phyloP scores from a whole-genome alignment of 805 yeast genomes.

The Candida silvatica region DNA sequence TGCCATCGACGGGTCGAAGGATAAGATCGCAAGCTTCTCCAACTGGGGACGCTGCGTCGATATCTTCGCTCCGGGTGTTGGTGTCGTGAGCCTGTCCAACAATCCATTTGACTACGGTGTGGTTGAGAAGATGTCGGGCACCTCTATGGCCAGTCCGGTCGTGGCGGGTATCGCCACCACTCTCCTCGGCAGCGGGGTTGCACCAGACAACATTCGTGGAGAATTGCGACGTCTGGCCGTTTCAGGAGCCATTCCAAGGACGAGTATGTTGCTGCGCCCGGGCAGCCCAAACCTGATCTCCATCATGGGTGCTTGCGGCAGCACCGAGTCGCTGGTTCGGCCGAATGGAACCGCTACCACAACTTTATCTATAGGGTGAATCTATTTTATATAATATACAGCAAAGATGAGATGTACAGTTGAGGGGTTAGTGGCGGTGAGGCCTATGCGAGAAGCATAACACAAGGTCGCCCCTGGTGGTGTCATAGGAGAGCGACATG shows the following conservation, averaged over 20 bases:
- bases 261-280: conserved; percentile 35
- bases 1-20: conserved; percentile 72
- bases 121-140: conserved; percentile 48
- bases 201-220: conserved; percentile 30
- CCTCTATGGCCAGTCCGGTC: conserved; percentile 76
- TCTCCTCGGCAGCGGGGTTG: conserved; percentile 42
- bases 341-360: neutral
- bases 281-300: conserved; percentile 56
- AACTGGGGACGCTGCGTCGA: conserved; percentile 94
- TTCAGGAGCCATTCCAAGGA: conserved; percentile 35
- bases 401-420: too few relatives aligned
- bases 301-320: too few relatives aligned
- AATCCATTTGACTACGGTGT: conserved; percentile 11
- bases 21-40: conserved; percentile 67
- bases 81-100: conserved; percentile 48
- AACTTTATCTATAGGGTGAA: conserved; percentile 1
- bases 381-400: neutral
- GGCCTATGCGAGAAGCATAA: conserved; percentile 24
- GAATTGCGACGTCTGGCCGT: conserved; percentile 38
- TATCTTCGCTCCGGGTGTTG: conserved; percentile 75
- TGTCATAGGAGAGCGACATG: conserved; percentile 19
- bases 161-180: conserved; percentile 61
- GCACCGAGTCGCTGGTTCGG: too few relatives aligned
- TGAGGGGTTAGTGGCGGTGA: too few relatives aligned
- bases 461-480: conserved; percentile 18